Percentiles rank a stretch among this genome's conserved stretches.
Evolutionary conservation across 1,284 basidiomycete species (phyloP).

Genomic region (Austroboletus rostrupii): DNA sequence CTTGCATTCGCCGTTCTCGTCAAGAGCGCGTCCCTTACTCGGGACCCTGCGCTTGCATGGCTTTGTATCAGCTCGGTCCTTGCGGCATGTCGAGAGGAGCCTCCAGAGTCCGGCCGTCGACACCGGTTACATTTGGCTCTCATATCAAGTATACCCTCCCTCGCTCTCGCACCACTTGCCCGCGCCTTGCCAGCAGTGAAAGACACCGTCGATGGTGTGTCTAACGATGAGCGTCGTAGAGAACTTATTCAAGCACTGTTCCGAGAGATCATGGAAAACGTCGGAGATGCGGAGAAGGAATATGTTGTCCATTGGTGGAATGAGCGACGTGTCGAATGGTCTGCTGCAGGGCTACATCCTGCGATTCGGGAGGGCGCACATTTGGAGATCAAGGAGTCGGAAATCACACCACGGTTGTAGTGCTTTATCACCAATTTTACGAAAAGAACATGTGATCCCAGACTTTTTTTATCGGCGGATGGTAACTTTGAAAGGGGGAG

Average conservation of each 20-base stretch:
- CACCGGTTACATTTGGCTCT: conserved; percentile 57
- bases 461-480: too few species aligned
- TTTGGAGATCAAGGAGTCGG: not conserved
- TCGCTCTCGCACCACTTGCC: conserved; percentile 52
- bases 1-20: conserved; percentile 66
- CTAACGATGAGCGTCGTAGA: conserved; percentile 23
- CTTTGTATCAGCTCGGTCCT: conserved; percentile 56
- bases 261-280: conserved; percentile 53
- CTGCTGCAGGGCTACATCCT: not conserved
- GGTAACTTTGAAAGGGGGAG: too few species aligned
- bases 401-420: conserved; percentile 15
- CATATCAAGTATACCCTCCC: conserved; percentile 54
- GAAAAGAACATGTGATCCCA: too few species aligned
- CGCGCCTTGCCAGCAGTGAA: conserved; percentile 48
- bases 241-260: conserved; percentile 57
- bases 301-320: conserved; percentile 67
- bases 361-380: not conserved
- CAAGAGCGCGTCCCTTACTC: conserved; percentile 45
- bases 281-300: conserved; percentile 67
- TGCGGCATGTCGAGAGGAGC: conserved; percentile 24
- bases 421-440: not conserved
- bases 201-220: conserved; percentile 30
- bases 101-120: conserved; percentile 31
- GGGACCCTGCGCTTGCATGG: conserved; percentile 47
- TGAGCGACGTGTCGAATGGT: conserved; percentile 31